Percentiles rank a stretch among this genome's conserved stretches.
phyloP scores from a whole-genome alignment of 2,329 filamentous ascomycete species.

The Ophiocordyceps camponoti-leonardi region DNA sequence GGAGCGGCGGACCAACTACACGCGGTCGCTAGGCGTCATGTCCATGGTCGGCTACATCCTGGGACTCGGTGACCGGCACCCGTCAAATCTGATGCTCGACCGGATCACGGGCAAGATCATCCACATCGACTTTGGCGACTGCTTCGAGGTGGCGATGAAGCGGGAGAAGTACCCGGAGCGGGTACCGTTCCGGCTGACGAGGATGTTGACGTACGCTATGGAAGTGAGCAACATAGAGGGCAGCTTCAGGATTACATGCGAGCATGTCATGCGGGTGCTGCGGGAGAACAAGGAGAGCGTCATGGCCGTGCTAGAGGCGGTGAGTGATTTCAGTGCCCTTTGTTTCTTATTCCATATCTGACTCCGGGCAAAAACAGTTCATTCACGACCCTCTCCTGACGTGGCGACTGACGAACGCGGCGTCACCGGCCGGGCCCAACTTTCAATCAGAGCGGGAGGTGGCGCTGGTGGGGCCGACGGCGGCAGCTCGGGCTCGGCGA shows the following conservation, averaged over 20 bases:
- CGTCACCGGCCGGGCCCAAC: constrained; percentile 47
- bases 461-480: constrained; percentile 28
- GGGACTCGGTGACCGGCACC: constrained; percentile 88
- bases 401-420: constrained; percentile 64
- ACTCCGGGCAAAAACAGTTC: constrained; percentile 40
- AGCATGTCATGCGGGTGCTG: constrained; percentile 94
- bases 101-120: constrained; percentile 91
- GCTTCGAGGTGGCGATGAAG: constrained; percentile 99
- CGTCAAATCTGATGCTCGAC: constrained; percentile 95
- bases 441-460: constrained; percentile 45
- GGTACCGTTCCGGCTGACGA: constrained; percentile 90
- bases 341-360: background rate
- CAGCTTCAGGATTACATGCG: constrained; percentile 93
- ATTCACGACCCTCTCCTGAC: constrained; percentile 98
- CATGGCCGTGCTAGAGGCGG: constrained; percentile 94
- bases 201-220: constrained; percentile 99
- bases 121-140: constrained; percentile 98
- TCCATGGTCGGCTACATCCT: constrained; percentile 99
- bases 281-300: constrained; percentile 95
- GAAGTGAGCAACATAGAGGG: constrained; percentile 99
- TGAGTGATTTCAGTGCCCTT: constrained; percentile 36
- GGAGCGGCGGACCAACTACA: constrained; percentile 96
- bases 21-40: constrained; percentile 92
- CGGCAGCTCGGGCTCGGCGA: constrained; percentile 39
- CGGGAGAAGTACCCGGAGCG: constrained; percentile 97